These are phyloP conservation scores for Phylloporus scabripes DNA, from an alignment of 768 basidiomycete genomes.

Conservation along the genomic window DNA sequence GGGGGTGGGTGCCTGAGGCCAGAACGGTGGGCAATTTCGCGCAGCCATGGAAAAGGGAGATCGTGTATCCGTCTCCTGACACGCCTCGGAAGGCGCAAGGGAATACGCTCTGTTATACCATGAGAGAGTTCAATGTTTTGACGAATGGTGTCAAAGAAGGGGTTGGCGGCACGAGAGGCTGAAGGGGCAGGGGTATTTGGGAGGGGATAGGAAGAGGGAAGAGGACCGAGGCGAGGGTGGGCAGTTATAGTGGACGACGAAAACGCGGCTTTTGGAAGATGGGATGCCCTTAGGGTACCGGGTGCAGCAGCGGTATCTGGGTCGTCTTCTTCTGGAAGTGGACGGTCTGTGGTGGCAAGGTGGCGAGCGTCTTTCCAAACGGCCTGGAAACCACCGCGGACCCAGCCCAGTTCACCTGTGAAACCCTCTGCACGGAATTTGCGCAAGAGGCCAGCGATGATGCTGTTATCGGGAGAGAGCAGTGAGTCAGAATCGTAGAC, in stretches of 20 bases:
- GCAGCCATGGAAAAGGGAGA: conserved; percentile 76
- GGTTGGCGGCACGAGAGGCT: conserved; percentile 47
- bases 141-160: conserved; percentile 92
- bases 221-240: conserved; percentile 9
- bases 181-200: conserved; percentile 16
- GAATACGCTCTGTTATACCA: conserved; percentile 75
- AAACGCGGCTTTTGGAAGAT: conserved; percentile 63
- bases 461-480: conserved; percentile 54
- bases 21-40: conserved; percentile 59
- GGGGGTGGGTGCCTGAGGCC: conserved; percentile 19
- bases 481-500: conserved; percentile 82
- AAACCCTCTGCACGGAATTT: conserved; percentile 66
- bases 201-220: neutral
- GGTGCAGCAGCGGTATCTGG: conserved; percentile 30
- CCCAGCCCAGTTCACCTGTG: conserved; percentile 63
- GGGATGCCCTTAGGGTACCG: conserved; percentile 45
- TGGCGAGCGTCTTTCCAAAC: conserved; percentile 51
- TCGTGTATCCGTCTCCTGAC: conserved; percentile 59
- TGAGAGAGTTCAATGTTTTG: conserved; percentile 79
- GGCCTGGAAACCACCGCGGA: conserved; percentile 78
- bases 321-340: conserved; percentile 47
- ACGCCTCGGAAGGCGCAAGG: conserved; percentile 50
- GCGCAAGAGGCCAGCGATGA: conserved; percentile 65
- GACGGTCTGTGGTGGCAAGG: conserved; percentile 47
- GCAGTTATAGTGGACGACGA: conserved; percentile 40